Evolutionary conservation across 208 protist species (phyloP), one percentile per base, ranked within the genome.

Genomic region (Giardia duodenalis): DNA sequence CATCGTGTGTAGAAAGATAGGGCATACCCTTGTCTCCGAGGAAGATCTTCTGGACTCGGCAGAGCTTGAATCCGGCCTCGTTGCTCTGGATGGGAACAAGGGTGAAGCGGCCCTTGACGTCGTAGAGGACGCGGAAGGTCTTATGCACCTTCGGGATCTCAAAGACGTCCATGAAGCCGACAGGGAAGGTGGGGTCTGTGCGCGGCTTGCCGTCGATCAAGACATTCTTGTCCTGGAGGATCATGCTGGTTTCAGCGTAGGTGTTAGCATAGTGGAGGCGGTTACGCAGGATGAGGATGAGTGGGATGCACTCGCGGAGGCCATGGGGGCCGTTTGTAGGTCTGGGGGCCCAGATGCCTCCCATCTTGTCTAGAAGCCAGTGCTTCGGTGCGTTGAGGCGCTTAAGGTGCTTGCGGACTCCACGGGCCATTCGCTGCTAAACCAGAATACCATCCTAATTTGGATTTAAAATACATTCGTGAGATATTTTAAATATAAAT

Each of bases 291-390:
- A 98, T 92, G 19, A 98, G 87, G 44, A 97, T 93, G 30, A 98
- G 92, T 87, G 97, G 97, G 30, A 98, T 87, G 93, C 96, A 98
- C 93, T 98, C 97, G 45, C 96, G 93, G 22, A 98, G 93, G 96
- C 99, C 99, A 97, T 99, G 98, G 91, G 98, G 98, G 92, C 98
- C 98, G 91, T 97, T 46, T 39, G 96, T 97, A 46, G 98, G 98
- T 92, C 96, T 96, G 92, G 98, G 98, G 4, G 98, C 98, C 91
- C 96, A 99, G 90, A 97, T 95, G 93, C 98, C 98, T 91, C 96
- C 96, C 92, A 99, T 96, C 96, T 99, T 99, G 96, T 97, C 97
- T 86, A 99, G 96, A 98, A 99, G 99, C 99, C 98, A 99, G 95
- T 99, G 97, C 93, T 96, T 96, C 92, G 98, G 99, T 88, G 99